Base-by-base conservation (phyloP, 1,284 basidiomycete species). In the Ceratobasidium sp. region DNA sequence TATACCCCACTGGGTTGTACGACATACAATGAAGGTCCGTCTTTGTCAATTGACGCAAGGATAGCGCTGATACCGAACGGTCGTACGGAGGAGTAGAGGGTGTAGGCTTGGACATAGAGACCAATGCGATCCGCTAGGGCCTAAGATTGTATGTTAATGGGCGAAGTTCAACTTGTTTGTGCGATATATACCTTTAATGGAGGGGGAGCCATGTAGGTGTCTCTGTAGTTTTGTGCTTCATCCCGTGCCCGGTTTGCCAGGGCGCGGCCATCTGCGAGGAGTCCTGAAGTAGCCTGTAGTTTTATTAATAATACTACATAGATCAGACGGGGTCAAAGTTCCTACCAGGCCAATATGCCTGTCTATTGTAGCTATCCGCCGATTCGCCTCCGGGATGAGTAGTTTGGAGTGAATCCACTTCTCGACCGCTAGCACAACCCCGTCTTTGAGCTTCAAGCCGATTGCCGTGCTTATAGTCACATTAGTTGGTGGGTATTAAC, bases 331-430 rank as follows among this genome's bases (percentile, higher is more conserved):
- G 38, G 49, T 23, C 18, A 56, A 25, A 33, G 11, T 58, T 78
- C 84, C 75, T 78, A 95, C 95, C 79, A 98, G 82, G 63, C 96
- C 97, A 77, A 98, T 90, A 81, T 98, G 96, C 77, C 89, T 87
- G 80, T 99, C 97, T 76, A 98, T 84, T 18, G 91, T 94, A 78
- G 95, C 92, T 81, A 99, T 98, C 77, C 97, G 87, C 77, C 91
- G 86, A 84, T 99, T 99, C 59, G 91, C 89, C 64, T 92, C 94
- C 54, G 96, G 95, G 3, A 99, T 92, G 48, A 99, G 86, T 63
- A 99, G 88, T 82, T 98, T 99, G 49, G 95, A 97, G 81, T 96
- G 94, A n/a, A 98, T 87, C 63, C 98, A 87, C 81, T 98, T 98
- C 86, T 99, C 97, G 18, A 98, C 95, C 9, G 95, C 97, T 48